phyloP scores from a whole-genome alignment of 73 alveolate genomes.

The Blepharisma stoltei region DNA sequence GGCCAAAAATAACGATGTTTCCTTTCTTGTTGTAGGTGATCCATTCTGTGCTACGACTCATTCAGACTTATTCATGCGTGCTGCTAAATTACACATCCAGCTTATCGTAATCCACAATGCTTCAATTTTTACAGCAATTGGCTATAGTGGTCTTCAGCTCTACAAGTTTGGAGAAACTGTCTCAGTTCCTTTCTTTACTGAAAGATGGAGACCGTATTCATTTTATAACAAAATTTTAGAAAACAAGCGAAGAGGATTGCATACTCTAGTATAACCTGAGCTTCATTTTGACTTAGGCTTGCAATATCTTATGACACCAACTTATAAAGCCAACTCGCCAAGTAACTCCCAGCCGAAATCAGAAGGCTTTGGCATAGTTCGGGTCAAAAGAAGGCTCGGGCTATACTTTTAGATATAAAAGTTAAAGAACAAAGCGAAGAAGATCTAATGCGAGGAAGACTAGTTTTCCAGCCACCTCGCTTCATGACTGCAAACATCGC shows the following conservation, averaged over 20 bases:
- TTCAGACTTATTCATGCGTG: constrained; percentile 95
- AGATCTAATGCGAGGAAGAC: constrained; percentile 39
- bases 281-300: no score
- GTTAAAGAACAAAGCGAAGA: constrained; percentile 87
- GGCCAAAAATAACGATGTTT: constrained; percentile 72
- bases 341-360: background rate
- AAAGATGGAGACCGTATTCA: constrained; percentile 99
- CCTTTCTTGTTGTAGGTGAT: constrained; percentile 98
- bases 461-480: constrained; percentile 90
- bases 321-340: background rate
- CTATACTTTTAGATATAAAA: constrained; percentile 86
- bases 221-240: constrained; percentile 90
- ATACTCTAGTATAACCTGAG: constrained; percentile 96
- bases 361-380: background rate
- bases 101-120: constrained; percentile 98
- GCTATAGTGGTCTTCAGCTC: constrained; percentile 94
- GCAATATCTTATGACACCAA: background rate
- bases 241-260: constrained; percentile 88
- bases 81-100: constrained; percentile 86
- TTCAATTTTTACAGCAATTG: constrained; percentile 94
- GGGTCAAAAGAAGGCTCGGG: no score
- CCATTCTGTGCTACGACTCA: constrained; percentile 99
- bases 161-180: constrained; percentile 99
- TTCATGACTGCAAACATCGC: constrained; percentile 92
- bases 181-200: constrained; percentile 97